Evolutionary conservation across 768 basidiomycete genomes (phyloP).

Genomic region (Lepiota brunneoincarnata): DNA sequence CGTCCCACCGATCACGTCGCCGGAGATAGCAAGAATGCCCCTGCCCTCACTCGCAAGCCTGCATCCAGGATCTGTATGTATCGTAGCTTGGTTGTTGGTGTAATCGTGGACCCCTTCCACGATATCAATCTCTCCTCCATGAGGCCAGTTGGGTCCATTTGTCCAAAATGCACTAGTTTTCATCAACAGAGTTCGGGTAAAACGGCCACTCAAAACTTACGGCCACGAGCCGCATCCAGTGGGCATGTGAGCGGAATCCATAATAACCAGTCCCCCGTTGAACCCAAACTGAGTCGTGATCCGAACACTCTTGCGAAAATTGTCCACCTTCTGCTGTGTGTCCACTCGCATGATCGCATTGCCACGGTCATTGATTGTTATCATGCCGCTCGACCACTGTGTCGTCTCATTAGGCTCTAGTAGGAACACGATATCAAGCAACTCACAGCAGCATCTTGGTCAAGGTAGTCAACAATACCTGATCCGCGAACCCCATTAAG

Average conservation of each 20-base stretch:
- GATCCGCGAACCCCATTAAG: conserved; percentile 6
- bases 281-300: conserved; percentile 63
- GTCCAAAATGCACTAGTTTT: conserved; percentile 44
- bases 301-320: conserved; percentile 72
- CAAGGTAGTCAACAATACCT: conserved; percentile 62
- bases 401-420: background rate
- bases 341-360: conserved; percentile 89
- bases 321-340: conserved; percentile 71
- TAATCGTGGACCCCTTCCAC: conserved; percentile 82
- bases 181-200: conserved; percentile 5
- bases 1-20: conserved; percentile 63
- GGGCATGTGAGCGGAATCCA: conserved; percentile 89
- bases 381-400: conserved; percentile 55
- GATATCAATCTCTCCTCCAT: conserved; percentile 78
- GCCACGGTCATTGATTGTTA: conserved; percentile 64
- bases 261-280: conserved; percentile 68
- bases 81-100: conserved; percentile 77
- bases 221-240: conserved; percentile 90
- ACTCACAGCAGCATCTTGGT: conserved; percentile 57
- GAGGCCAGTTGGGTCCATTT: conserved; percentile 62
- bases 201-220: conserved; percentile 27
- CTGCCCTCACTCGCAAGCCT: conserved; percentile 48
- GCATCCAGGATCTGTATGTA: conserved; percentile 78
- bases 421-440: conserved; percentile 4
- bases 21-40: conserved; percentile 52